These are phyloP conservation scores for Globisporangium paroecandrum DNA, from an alignment of 352 stramenopile species.

Conservation along the genomic window DNA sequence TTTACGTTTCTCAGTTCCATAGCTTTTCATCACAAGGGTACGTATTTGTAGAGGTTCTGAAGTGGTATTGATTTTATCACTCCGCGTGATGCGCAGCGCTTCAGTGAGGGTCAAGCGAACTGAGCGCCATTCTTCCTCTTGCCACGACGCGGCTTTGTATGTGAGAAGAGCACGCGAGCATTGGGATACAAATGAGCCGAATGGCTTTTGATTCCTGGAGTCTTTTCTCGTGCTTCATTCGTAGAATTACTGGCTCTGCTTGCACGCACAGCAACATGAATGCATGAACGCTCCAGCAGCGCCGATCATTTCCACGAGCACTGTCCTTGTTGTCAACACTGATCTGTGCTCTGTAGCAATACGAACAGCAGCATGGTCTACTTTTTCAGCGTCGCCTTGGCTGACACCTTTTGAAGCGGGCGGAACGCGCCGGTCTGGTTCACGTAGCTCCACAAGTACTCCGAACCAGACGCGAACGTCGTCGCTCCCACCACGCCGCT, in stretches of 20 bases:
- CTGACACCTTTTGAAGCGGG: constrained; percentile 34
- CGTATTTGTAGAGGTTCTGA: constrained; percentile 7
- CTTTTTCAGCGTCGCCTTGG: constrained; percentile 17
- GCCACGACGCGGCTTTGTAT: too few relatives aligned
- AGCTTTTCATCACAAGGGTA: not conserved
- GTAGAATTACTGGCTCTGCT: too few relatives aligned
- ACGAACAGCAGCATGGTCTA: not conserved
- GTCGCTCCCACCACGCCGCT: constrained; percentile 68
- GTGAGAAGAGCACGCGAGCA: not conserved
- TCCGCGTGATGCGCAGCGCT: not conserved
- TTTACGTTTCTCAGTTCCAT: not conserved
- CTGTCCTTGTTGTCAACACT: too few relatives aligned
- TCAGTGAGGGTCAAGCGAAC: too few relatives aligned
- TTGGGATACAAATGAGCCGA: too few relatives aligned
- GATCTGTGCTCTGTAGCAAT: not conserved
- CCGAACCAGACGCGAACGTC: constrained; percentile 69
- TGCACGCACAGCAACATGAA: not conserved
- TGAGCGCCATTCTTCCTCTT: too few relatives aligned
- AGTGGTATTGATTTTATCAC: not conserved
- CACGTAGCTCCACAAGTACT: constrained; percentile 76
- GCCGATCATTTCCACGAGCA: not conserved
- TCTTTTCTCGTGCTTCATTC: not conserved
- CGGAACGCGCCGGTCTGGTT: constrained; percentile 69
- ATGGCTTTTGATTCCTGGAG: too few relatives aligned
- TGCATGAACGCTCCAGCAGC: not conserved